Conservation (phyloP, 2,329 filamentous ascomycete species). For the Elsinoe necatrix region DNA sequence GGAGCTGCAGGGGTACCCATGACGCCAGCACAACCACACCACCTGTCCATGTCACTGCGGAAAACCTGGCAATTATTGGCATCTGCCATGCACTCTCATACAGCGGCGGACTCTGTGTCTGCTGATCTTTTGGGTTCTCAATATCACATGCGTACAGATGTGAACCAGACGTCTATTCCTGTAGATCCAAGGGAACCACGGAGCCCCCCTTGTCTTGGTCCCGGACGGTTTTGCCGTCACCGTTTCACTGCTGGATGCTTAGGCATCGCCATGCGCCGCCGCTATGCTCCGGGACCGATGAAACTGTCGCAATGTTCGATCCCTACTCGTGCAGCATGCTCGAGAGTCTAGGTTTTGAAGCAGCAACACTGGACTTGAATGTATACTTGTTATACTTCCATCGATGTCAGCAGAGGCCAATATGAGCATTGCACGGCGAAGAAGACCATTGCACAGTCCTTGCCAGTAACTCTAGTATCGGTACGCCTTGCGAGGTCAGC, state of each 20-base stretch:
- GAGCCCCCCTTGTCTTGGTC: conserved; percentile 8
- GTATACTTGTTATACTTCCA: too few species aligned
- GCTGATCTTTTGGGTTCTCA: not conserved
- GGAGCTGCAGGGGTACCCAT: not conserved
- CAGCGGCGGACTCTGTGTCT: not conserved
- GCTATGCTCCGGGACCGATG: conserved; percentile 13
- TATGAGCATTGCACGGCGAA: too few species aligned
- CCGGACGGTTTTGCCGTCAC: conserved; percentile 8
- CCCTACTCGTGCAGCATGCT: not conserved
- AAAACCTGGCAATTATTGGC: not conserved
- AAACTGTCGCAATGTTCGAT: conserved; percentile 14
- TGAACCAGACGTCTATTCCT: not conserved
- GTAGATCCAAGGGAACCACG: not conserved
- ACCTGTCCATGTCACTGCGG: not conserved
- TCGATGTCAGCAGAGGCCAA: too few species aligned
- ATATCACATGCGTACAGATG: not conserved
- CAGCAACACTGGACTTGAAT: too few species aligned
- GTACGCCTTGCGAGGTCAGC: too few species aligned
- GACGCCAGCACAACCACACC: not conserved
- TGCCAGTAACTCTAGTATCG: too few species aligned
- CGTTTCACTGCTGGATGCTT: conserved; percentile 2
- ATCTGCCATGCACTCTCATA: conserved; percentile 1
- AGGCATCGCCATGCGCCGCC: conserved; percentile 7
- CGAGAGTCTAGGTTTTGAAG: too few species aligned
- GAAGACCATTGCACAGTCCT: too few species aligned